Conservation (phyloP, 257 asterid genomes). For the Linaria vulgaris region DNA sequence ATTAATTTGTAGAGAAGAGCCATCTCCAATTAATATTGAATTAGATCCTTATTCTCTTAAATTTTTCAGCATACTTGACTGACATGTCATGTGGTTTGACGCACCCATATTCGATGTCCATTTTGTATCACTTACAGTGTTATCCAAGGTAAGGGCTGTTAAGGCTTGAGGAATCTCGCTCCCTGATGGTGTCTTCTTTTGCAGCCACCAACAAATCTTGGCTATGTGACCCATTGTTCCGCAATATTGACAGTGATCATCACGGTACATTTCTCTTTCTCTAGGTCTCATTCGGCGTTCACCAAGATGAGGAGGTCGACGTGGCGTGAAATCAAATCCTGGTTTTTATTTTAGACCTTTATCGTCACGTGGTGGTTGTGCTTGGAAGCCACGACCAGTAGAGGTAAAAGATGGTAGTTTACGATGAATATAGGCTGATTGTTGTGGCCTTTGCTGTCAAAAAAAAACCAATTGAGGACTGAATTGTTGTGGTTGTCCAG, state of each 20-base stretch:
- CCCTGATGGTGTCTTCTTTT: neutral
- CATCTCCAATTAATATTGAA: constrained; percentile 1
- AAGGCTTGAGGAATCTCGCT: constrained; percentile 3
- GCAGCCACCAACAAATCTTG: constrained; percentile 16
- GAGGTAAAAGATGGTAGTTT: neutral
- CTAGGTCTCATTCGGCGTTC: constrained; percentile 14
- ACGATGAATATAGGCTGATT: neutral
- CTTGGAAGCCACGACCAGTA: constrained; percentile 10
- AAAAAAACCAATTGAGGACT: neutral
- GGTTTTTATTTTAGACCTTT: too few relatives aligned
- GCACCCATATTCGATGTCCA: constrained; percentile 16
- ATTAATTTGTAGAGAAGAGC: neutral
- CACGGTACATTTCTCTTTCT: constrained; percentile 7
- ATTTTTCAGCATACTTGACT: constrained; percentile 16
- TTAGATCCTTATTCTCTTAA: neutral
- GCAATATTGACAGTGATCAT: constrained; percentile 9
- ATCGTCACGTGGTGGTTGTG: neutral
- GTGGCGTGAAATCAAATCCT: too few relatives aligned
- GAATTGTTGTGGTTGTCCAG: neutral
- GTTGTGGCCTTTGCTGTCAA: too few relatives aligned
- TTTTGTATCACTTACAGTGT: constrained; percentile 4
- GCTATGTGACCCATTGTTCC: constrained; percentile 10
- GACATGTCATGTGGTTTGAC: constrained; percentile 14
- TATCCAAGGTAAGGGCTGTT: constrained; percentile 7
- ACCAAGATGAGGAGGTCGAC: constrained; percentile 12